Evolutionary conservation across 176 grass and related monocot species (phyloP), one percentile per base, ranked within the genome.

Genomic region (Juncus effusus): DNA sequence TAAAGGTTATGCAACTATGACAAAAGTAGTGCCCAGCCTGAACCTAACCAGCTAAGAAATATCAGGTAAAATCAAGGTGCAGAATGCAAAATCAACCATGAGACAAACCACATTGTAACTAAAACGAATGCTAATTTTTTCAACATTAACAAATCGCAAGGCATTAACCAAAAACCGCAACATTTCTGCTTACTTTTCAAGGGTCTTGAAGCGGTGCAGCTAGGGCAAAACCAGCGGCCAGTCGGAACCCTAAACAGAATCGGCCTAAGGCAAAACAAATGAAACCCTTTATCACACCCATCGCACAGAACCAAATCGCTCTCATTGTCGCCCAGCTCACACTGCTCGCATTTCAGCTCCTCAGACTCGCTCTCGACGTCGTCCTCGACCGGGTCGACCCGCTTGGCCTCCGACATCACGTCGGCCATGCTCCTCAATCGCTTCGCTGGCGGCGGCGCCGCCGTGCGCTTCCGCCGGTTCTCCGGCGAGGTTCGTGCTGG

Each of bases 271-370:
- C 88, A 97, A 80, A 72, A 97, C 57, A 79, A 77, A 75, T 97
- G 94, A 11, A 76, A 80, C 2, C 83, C 88, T 3, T 77, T 69
- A 75, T 97, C 77, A 82, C 94, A 97, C 3, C 81, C 36, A 62
- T 97, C 94, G 78, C 94, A 97, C 14, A 97, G 81, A 7, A 97
- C 56, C 13, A 97, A 67, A 67, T 97, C 94, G 45, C 81, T 86
- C 44, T 84, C 94, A 41, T 69, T 65, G 10, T 97, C 83, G n/a
- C 88, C 94, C n/a, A 86, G 74, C 51, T 82, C 81, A 75, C 94
- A 97, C 61, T 71, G 73, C n/a, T 80, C 78, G 83, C 88, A 97
- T 38, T 61, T 63, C 11, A 82, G 63, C 16, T 60, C 51, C 36
- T 69, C 65, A 0, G 66, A 49, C 40, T 57, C 57, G 52, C 16